Evolutionary conservation across 1,284 basidiomycete genomes (phyloP), one percentile per base, ranked within the genome.

Genomic region (Stereum hirsutum): DNA sequence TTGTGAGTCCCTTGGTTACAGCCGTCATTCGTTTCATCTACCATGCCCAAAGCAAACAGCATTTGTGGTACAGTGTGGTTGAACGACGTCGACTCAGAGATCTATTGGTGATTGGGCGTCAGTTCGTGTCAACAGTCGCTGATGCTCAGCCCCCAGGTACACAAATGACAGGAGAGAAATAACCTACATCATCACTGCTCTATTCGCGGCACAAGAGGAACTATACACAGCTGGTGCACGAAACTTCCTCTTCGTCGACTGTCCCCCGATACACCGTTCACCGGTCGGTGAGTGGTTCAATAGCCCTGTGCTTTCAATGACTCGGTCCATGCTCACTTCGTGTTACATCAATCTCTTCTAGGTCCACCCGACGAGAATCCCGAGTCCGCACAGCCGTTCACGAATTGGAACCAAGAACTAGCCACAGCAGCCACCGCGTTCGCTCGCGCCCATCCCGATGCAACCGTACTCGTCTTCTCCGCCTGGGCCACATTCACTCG

Each of bases 161-260:
- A 45, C 32, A 34, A 45, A 49, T 11, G 49, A 41, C 38, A 50
- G 25, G 39, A 50, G 37, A 12, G 50, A 31, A 42, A 51, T 46
- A n/a, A 41, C 21, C 26, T 43, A 24, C 48, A 45, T 40, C 12
- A 51, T 72, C 27, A 37, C 51, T 15, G 46, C 40, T 4, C 55
- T 77, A 4, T 66, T 74, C 45, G 50, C 53, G 2, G 49, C 59
- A 2, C 72, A 75, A 52, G 62, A 71, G 35, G 52, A 59, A 20
- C 51, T 80, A 15, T 70, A 75, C 49, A 50, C 59, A 3, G 54
- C 61, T 5, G 70, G 71, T 28, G 76, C 74, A 7, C 66, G 76
- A 3, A 80, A 78, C 51, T 79, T 80, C 52, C 51, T 78, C 23
- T 69, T 80, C 49, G 61, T 80, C 12, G 71, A 80, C 48, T 61